Conservation (phyloP, 352 stramenopile genomes). For the Phytophthora nicotianae region DNA sequence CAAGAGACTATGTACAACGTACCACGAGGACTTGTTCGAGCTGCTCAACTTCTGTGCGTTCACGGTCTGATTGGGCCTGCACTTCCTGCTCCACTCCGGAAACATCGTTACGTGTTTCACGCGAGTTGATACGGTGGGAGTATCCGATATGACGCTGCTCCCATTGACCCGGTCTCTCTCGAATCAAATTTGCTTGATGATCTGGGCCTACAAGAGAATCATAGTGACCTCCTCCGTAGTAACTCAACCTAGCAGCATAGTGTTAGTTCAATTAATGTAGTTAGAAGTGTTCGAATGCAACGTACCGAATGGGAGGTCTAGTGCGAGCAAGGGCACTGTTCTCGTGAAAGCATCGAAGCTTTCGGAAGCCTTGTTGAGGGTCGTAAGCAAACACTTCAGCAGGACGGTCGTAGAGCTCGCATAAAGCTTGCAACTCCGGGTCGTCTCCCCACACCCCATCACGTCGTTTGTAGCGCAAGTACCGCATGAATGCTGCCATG, state of each 20-base stretch:
- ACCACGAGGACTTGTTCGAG: conserved; percentile 77
- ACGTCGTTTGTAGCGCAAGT: conserved; percentile 91
- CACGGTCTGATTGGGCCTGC: conserved; percentile 40
- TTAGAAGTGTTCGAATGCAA: not conserved
- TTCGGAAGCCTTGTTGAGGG: conserved; percentile 61
- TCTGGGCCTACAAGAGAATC: conserved; percentile 80
- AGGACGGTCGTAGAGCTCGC: conserved; percentile 93
- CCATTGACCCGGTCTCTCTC: conserved; percentile 64
- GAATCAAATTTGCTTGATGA: conserved; percentile 65
- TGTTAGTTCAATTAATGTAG: too few relatives aligned
- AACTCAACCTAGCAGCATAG: conserved; percentile 68
- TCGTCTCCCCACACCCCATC: conserved; percentile 95
- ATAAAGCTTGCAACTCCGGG: conserved; percentile 95
- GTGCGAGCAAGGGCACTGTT: conserved; percentile 57
- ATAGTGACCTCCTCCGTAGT: conserved; percentile 93
- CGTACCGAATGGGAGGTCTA: conserved; percentile 72
- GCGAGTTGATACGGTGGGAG: conserved; percentile 71
- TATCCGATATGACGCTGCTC: conserved; percentile 74
- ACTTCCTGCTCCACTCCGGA: conserved; percentile 37
- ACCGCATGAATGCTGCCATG: conserved; percentile 88
- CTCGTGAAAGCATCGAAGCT: conserved; percentile 91
- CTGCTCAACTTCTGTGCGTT: conserved; percentile 71
- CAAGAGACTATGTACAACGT: conserved; percentile 7
- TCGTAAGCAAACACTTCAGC: conserved; percentile 93
- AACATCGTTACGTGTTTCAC: conserved; percentile 37